Conservation (phyloP, 2,329 filamentous ascomycete genomes). For the Microdochium bolleyi region DNA sequence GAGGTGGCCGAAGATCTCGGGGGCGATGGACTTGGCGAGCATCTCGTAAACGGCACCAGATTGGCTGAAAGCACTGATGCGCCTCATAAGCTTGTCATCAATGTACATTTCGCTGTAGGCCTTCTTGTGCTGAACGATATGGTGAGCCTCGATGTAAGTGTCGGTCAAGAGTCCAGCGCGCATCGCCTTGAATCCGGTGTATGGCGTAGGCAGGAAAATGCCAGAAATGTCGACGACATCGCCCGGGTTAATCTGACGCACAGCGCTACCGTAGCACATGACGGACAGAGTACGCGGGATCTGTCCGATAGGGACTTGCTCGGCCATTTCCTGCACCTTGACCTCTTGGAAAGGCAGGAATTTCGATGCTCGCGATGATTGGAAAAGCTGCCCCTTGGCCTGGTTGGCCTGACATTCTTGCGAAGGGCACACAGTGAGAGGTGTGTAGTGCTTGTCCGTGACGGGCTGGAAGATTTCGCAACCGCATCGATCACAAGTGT, state of each 20-base stretch:
- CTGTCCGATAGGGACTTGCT: slow-evolving; percentile 96
- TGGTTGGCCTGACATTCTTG: slow-evolving; percentile 86
- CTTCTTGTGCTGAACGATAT: slow-evolving; percentile 94
- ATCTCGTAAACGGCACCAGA: slow-evolving; percentile 94
- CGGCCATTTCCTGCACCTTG: slow-evolving; percentile 98
- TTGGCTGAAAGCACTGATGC: slow-evolving; percentile 78
- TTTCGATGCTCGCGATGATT: slow-evolving; percentile 93
- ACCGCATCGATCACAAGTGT: slow-evolving; percentile 93
- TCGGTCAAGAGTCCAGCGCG: slow-evolving; percentile 93
- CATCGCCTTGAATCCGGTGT: slow-evolving; percentile 98
- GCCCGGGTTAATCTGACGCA: slow-evolving; percentile 82
- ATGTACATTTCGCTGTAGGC: slow-evolving; percentile 89
- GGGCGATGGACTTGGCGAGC: slow-evolving; percentile 89
- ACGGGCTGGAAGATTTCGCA: slow-evolving; percentile 97
- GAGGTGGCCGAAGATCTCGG: slow-evolving; percentile 91
- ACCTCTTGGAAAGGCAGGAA: slow-evolving; percentile 97
- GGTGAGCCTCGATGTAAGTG: slow-evolving; percentile 91
- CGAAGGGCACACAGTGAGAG: slow-evolving; percentile 79
- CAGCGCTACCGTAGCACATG: slow-evolving; percentile 79
- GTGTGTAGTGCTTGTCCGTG: slow-evolving; percentile 82
- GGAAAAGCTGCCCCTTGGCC: slow-evolving; percentile 85
- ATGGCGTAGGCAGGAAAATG: slow-evolving; percentile 93
- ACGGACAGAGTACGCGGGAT: slow-evolving; percentile 89
- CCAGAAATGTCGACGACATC: slow-evolving; percentile 91
- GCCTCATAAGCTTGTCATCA: slow-evolving; percentile 68